These are phyloP conservation scores for Termitomyces sp. DNA, from an alignment of 768 basidiomycete genomes.

Conservation along the genomic window DNA sequence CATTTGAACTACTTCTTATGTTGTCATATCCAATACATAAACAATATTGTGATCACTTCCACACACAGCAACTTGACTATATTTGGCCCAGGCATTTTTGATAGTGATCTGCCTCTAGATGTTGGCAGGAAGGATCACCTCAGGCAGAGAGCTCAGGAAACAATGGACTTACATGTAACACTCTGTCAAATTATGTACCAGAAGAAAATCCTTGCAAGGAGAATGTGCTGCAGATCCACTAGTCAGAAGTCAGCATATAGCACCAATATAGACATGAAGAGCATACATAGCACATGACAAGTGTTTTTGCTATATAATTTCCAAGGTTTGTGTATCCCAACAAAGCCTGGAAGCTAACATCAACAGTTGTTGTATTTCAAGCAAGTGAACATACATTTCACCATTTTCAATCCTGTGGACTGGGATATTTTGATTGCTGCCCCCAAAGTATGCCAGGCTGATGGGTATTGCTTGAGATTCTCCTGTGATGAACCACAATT, in stretches of 20 bases:
- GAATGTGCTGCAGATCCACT: background rate
- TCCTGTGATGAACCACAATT: background rate
- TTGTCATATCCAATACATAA: background rate
- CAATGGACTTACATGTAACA: background rate
- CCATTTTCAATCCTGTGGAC: conserved; percentile 4
- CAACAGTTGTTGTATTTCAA: background rate
- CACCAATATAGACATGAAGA: background rate
- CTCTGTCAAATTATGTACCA: conserved; percentile 1
- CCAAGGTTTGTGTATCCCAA: too few species aligned
- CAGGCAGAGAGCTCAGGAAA: background rate
- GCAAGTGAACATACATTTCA: conserved; percentile 6
- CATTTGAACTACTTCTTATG: background rate
- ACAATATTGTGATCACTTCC: conserved; percentile 7
- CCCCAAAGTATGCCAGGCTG: conserved; percentile 8
- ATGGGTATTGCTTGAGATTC: conserved; percentile 4
- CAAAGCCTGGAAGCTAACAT: too few species aligned
- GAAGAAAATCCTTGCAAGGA: background rate
- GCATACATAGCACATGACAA: too few species aligned
- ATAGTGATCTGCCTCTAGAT: background rate
- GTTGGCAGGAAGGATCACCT: conserved; percentile 6
- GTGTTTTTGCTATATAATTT: too few species aligned
- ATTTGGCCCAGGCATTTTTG: conserved; percentile 6
- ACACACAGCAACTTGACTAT: conserved; percentile 6
- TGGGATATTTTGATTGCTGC: conserved; percentile 7
- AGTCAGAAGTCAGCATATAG: background rate